phyloP scores from a whole-genome alignment of 768 basidiomycete genomes.

The Mycena floridula region DNA sequence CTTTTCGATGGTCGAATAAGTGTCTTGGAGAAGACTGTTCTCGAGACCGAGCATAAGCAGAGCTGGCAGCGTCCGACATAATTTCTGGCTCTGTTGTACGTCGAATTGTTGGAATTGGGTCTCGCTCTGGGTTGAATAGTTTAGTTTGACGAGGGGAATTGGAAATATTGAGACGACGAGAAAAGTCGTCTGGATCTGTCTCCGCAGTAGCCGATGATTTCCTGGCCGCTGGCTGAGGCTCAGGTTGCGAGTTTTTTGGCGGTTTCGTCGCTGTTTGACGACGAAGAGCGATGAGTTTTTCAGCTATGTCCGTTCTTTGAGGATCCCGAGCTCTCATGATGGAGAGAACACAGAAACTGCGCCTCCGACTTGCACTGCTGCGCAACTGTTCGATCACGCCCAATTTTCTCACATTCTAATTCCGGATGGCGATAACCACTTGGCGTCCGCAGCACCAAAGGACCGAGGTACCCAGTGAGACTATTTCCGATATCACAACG shows the following conservation, averaged over 20 bases:
- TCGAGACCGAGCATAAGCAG: conserved; percentile 24
- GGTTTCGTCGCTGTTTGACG: conserved; percentile 47
- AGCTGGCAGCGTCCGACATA: conserved; percentile 54
- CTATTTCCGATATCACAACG: too few relatives aligned
- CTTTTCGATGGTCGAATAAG: conserved; percentile 86
- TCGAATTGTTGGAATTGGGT: conserved; percentile 51
- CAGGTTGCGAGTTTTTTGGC: conserved; percentile 23
- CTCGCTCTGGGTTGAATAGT: conserved; percentile 69
- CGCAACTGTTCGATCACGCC: too few relatives aligned
- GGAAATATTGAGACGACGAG: conserved; percentile 59
- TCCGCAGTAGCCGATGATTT: conserved; percentile 32
- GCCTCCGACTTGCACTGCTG: too few relatives aligned
- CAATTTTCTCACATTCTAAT: too few relatives aligned
- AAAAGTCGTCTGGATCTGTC: conserved; percentile 69
- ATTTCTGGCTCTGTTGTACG: conserved; percentile 60
- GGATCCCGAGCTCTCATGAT: too few relatives aligned
- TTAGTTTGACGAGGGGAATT: conserved; percentile 39
- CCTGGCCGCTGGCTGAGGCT: conserved; percentile 25
- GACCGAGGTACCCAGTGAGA: too few relatives aligned
- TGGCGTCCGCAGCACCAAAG: too few relatives aligned
- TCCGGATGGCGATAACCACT: too few relatives aligned
- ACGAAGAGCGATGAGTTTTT: conserved; percentile 62
- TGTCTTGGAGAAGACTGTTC: conserved; percentile 38
- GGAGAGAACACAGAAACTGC: too few relatives aligned
- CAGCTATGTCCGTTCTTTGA: conserved; percentile 45